Evolutionary conservation across 148 eudicot genomes (phyloP).

Genomic region (Rhododendron simsii): DNA sequence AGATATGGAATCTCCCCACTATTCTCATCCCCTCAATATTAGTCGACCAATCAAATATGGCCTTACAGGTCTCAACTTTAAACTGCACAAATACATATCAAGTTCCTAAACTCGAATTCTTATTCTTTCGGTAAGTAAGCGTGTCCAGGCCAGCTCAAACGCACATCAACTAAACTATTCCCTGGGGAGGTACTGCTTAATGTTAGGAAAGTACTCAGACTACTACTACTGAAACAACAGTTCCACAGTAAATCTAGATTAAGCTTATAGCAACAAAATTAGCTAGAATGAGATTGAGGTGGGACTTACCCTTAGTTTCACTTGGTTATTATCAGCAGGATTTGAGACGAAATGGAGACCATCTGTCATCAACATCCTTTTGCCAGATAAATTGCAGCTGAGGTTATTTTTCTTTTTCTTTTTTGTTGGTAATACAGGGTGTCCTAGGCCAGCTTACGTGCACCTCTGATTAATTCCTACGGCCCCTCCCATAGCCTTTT

Average conservation of each 20-base stretch:
- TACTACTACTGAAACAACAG: too few species aligned
- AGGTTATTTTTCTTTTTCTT: neutral
- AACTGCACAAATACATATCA: too few species aligned
- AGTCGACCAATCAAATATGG: neutral
- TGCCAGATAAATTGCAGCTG: neutral
- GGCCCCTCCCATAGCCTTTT: neutral
- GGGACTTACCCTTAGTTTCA: neutral
- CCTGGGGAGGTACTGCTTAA: neutral
- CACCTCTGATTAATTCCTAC: neutral
- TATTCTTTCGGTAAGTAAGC: too few species aligned
- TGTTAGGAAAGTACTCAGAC: neutral
- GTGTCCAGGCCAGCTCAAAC: too few species aligned
- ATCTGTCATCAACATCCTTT: neutral
- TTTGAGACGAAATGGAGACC: neutral
- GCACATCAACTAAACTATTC: too few species aligned
- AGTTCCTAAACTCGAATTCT: too few species aligned
- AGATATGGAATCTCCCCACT: too few species aligned
- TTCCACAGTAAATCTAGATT: too few species aligned
- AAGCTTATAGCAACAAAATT: neutral
- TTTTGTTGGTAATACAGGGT: neutral
- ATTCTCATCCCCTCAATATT: neutral
- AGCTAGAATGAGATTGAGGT: neutral
- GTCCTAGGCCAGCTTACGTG: neutral
- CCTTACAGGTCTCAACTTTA: neutral
- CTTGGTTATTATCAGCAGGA: neutral